These are phyloP conservation scores for Gonium pectorale DNA, from an alignment of 139 green algal species.

Conservation along the genomic window DNA sequence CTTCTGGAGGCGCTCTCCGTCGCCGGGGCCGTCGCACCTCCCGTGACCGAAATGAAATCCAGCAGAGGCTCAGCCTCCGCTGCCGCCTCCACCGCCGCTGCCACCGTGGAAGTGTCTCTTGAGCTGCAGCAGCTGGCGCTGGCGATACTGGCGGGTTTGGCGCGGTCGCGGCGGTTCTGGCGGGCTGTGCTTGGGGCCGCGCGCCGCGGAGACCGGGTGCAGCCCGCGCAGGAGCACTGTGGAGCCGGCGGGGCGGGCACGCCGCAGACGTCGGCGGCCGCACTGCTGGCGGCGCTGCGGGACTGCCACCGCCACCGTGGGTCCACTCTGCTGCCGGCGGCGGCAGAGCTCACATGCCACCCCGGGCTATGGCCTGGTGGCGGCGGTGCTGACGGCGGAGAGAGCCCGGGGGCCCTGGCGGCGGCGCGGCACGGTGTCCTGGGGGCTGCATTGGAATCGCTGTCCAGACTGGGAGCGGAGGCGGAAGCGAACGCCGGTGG, in stretches of 20 bases:
- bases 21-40: neutral
- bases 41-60: no score
- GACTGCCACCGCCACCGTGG: no score
- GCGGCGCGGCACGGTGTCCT: neutral
- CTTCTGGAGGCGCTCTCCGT: neutral
- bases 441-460: neutral
- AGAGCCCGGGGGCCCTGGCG: neutral
- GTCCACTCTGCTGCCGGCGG: neutral
- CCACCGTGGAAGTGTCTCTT: neutral
- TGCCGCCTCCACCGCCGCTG: neutral
- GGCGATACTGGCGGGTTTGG: neutral
- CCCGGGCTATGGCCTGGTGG: slow-evolving; percentile 1
- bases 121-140: neutral
- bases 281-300: no score
- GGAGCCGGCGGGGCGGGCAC: no score
- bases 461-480: neutral
- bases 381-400: neutral
- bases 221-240: no score
- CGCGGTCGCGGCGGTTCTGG: slow-evolving; percentile 2
- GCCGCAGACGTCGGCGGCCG: no score
- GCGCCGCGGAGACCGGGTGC: no score
- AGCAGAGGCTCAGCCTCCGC: neutral
- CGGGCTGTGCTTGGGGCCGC: neutral
- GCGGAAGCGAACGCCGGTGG: no score
- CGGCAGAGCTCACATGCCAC: slow-evolving; percentile 6